A percentile compares a stretch with the other conserved stretches of the same genome.
Conservation (phyloP, 2,329 filamentous ascomycete genomes). For the Myriosclerotinia curreyana region DNA sequence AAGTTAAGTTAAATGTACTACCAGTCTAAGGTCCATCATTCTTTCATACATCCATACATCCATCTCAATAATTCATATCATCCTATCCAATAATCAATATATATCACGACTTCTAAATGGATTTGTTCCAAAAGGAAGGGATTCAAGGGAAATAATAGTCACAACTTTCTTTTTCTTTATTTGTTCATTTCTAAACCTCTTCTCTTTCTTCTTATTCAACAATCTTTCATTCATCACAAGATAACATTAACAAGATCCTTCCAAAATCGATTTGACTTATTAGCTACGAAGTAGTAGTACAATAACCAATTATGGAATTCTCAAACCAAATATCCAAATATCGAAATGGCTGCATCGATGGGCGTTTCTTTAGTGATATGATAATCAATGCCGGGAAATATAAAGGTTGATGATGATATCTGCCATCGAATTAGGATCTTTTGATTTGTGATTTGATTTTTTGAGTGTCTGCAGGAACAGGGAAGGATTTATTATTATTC, state of each 20-base stretch:
- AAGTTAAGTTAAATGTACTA: background rate
- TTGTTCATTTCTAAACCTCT: too few relatives aligned
- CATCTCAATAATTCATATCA: slow-evolving; percentile 1
- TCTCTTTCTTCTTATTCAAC: background rate
- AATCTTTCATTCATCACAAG: background rate
- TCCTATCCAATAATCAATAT: slow-evolving; percentile 9
- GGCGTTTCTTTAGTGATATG: slow-evolving; percentile 18
- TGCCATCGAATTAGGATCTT: slow-evolving; percentile 7
- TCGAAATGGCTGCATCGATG: slow-evolving; percentile 19
- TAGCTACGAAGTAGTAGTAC: too few relatives aligned
- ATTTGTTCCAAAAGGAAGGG: background rate
- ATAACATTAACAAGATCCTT: background rate
- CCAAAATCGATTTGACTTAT: too few relatives aligned
- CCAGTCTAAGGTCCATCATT: background rate
- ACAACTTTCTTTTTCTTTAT: background rate
- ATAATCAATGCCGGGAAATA: slow-evolving; percentile 13
- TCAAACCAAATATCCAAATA: background rate
- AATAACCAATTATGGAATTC: background rate
- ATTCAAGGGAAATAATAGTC: background rate
- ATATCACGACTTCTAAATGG: background rate
- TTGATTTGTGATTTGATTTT: background rate
- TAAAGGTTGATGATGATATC: background rate
- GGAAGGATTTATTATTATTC: background rate
- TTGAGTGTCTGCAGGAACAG: slow-evolving; percentile 13
- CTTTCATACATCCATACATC: background rate